Percentiles rank a stretch among this genome's conserved stretches.
phyloP scores from a whole-genome alignment of 2,329 filamentous ascomycete genomes.

The Periconia sp. region DNA sequence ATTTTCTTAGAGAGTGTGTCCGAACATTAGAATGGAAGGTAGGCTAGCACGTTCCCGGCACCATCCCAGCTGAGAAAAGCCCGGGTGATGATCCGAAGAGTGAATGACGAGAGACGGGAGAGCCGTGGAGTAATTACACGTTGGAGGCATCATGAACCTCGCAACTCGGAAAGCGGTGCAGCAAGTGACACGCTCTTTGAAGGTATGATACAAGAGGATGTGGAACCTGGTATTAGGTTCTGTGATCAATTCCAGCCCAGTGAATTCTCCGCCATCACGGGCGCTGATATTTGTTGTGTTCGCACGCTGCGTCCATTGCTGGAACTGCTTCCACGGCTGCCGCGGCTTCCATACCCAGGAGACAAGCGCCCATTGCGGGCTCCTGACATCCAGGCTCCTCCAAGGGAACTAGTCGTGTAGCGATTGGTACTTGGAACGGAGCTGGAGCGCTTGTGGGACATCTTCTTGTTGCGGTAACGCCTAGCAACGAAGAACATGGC shows the following conservation, averaged over 20 bases:
- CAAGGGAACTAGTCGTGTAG: constrained; percentile 38
- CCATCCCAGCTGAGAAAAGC: constrained; percentile 15
- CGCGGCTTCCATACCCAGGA: constrained; percentile 41
- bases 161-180: constrained; percentile 6
- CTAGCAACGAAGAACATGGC: constrained; percentile 94
- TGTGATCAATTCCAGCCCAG: constrained; percentile 82
- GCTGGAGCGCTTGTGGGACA: constrained; percentile 74
- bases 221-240: constrained; percentile 13
- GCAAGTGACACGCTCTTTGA: constrained; percentile 11
- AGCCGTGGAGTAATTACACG: constrained; percentile 23
- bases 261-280: constrained; percentile 91
- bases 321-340: constrained; percentile 51
- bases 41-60: neutral
- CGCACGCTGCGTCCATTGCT: constrained; percentile 66
- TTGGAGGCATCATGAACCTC: constrained; percentile 5
- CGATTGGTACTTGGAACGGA: constrained; percentile 73
- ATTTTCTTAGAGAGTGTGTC: constrained; percentile 35
- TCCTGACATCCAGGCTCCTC: constrained; percentile 49
- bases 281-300: constrained; percentile 79
- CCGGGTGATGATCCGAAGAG: constrained; percentile 3
- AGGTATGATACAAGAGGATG: constrained; percentile 35
- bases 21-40: constrained; percentile 29
- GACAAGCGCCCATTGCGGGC: constrained; percentile 44
- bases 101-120: constrained; percentile 3
- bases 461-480: constrained; percentile 84